Conservation (phyloP, 2,329 filamentous ascomycete genomes). For the Nothopassalora personata region DNA sequence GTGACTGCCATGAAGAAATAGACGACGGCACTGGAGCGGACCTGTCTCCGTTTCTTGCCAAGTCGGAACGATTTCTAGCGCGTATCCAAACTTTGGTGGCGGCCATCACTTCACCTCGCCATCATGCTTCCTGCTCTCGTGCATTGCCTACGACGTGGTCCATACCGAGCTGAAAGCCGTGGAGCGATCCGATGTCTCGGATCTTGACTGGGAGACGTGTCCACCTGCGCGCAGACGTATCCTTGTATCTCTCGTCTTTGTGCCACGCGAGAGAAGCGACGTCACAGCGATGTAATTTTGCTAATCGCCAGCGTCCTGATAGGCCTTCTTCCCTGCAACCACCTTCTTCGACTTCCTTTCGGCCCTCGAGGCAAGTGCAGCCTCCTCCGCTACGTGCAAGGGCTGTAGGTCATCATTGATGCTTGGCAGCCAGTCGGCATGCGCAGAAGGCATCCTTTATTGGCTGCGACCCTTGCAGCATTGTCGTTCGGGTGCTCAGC, state of each 20-base stretch:
- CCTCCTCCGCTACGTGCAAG: conserved; percentile 6
- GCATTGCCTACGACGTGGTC: background rate
- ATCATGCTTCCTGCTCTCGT: background rate
- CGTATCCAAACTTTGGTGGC: background rate
- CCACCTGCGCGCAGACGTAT: background rate
- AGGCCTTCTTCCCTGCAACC: conserved; percentile 2
- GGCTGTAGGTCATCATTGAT: background rate
- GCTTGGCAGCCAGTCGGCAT: background rate
- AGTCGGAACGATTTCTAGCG: background rate
- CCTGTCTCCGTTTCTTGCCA: background rate
- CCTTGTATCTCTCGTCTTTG: background rate
- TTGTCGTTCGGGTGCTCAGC: background rate
- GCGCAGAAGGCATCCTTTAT: background rate
- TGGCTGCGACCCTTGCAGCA: background rate
- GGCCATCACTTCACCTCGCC: background rate
- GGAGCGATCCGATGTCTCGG: background rate
- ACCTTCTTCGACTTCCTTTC: background rate
- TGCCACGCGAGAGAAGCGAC: background rate
- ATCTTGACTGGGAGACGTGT: background rate
- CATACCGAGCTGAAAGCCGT: background rate
- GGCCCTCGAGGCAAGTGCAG: background rate
- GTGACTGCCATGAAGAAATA: too few relatives aligned
- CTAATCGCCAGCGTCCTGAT: conserved; percentile 9
- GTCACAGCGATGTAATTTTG: background rate
- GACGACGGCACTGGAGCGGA: background rate